Base-by-base conservation (phyloP, 2,329 filamentous ascomycete species). In the Nemania sp. region DNA sequence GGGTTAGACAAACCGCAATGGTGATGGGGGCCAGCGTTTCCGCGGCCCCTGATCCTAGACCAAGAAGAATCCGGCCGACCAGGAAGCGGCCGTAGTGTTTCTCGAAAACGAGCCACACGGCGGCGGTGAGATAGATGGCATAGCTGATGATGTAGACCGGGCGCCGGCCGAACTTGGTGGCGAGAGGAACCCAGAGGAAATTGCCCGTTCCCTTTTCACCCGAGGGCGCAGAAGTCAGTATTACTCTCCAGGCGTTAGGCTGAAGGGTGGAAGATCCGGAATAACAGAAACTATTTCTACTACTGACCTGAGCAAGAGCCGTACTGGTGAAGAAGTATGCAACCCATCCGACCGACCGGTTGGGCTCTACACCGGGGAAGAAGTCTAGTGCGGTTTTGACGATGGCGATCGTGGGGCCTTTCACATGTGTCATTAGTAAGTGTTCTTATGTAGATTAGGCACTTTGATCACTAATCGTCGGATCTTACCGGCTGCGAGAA, bases 271-370 rank as follows among this genome's bases (percentile, higher is more conserved):
- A 37, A n/a, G 3, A 36, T 8, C 6, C 6, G n/a, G n/a, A 20
- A n/a, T 7, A 12, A 22, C n/a, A 7, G 6, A 6, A 24, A 36
- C n/a, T 4, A 22, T 44, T 40, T 3, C 3, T 23, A n/a, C 19
- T 31, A 53, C 49, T 54, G 2, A 57, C 79, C 59, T 80, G 77
- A 6, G 78, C 62, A 14, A 83, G 67, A 14, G 79, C 72, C 1
- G 76, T 78, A 1, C 73, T 73, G 14, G 76, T 81, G 66, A 80
- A 82, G 66, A 82, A 80, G 64, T 79, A 83, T 1, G 80, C 72
- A 2, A 75, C 69, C 55, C 73, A 74, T 24, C 76, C 64, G 19
- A 82, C 71, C 8, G 74, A 65, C 0, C 52, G 51, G 2, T 56
- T 61, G 26, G 67, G 60, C 3, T 65, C 57, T 12, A 70, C 61